Conservation (phyloP, 2,329 filamentous ascomycete genomes). For the Fusarium torulosum region DNA sequence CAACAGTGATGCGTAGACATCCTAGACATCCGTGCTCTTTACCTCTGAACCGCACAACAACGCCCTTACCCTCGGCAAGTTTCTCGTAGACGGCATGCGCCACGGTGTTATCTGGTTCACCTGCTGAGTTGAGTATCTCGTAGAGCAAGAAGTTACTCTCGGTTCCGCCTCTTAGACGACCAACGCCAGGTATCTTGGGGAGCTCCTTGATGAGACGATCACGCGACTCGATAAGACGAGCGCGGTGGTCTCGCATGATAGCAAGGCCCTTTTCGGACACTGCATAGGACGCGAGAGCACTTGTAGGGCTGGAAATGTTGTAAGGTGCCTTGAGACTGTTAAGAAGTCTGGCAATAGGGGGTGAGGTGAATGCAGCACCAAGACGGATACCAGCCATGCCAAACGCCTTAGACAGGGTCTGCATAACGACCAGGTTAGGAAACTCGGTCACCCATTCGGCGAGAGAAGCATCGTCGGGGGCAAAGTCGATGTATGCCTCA, state of each 20-base stretch:
- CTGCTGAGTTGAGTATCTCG: conserved; percentile 81
- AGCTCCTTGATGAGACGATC: conserved; percentile 80
- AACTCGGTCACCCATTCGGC: conserved; percentile 93
- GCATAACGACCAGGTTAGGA: conserved; percentile 97
- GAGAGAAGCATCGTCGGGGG: conserved; percentile 79
- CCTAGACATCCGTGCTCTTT: conserved; percentile 92
- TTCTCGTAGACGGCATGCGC: conserved; percentile 86
- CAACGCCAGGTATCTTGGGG: conserved; percentile 81
- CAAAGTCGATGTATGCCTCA: conserved; percentile 97
- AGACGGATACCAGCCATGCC: conserved; percentile 93
- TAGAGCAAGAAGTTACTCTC: conserved; percentile 92
- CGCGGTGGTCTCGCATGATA: conserved; percentile 78
- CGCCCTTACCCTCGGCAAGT: conserved; percentile 86
- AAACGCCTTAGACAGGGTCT: conserved; percentile 98
- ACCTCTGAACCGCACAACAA: conserved; percentile 93
- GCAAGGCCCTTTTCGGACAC: conserved; percentile 75
- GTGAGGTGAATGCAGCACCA: conserved; percentile 84
- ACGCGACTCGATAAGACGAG: conserved; percentile 80
- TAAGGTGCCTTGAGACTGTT: conserved; percentile 97
- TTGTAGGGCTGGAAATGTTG: conserved; percentile 91
- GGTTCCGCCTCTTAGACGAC: conserved; percentile 81
- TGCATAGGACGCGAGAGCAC: conserved; percentile 80
- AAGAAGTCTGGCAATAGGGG: conserved; percentile 80
- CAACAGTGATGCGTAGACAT: conserved; percentile 91
- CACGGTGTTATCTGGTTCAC: conserved; percentile 80